Evolutionary conservation across 495 filamentous ascomycete species (phyloP).

Genomic region (Aspergillus conjunctus): DNA sequence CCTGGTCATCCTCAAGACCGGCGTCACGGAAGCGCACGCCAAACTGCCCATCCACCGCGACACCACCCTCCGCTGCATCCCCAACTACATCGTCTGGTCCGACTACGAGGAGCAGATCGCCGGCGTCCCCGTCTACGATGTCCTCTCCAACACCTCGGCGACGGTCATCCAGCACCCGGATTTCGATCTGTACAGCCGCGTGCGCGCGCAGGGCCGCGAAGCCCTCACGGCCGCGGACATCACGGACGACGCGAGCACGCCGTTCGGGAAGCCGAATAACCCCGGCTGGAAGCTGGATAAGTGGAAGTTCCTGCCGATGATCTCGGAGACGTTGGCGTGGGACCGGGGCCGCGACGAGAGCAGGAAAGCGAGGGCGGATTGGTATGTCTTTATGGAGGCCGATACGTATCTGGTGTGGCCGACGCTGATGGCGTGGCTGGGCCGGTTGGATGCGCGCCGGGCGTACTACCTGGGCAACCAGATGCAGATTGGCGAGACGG

Average conservation of each 20-base stretch:
- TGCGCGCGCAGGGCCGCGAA: constrained; percentile 36
- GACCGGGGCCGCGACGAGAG: constrained; percentile 39
- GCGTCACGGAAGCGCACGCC: constrained; percentile 48
- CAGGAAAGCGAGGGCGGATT: constrained; percentile 39
- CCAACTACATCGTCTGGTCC: constrained; percentile 50
- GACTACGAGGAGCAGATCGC: constrained; percentile 52
- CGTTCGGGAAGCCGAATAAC: constrained; percentile 40
- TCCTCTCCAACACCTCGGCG: constrained; percentile 43
- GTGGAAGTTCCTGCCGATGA: constrained; percentile 71
- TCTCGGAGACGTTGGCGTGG: constrained; percentile 52
- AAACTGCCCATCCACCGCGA: constrained; percentile 48
- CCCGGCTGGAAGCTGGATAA: constrained; percentile 68
- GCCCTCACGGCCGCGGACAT: constrained; percentile 35
- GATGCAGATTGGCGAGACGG: constrained; percentile 45
- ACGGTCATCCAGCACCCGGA: constrained; percentile 38
- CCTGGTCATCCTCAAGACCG: constrained; percentile 51
- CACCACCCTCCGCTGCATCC: constrained; percentile 50
- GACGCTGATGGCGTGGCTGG: constrained; percentile 60
- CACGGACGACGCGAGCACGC: constrained; percentile 35
- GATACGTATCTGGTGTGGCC: constrained; percentile 69
- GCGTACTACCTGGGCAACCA: constrained; percentile 58
- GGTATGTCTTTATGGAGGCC: constrained; percentile 70
- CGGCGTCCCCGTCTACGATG: constrained; percentile 42
- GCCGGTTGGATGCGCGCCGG: constrained; percentile 47
- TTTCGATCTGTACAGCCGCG: constrained; percentile 48